phyloP scores from a whole-genome alignment of 352 stramenopile species.

The Pythium sukuiense region DNA sequence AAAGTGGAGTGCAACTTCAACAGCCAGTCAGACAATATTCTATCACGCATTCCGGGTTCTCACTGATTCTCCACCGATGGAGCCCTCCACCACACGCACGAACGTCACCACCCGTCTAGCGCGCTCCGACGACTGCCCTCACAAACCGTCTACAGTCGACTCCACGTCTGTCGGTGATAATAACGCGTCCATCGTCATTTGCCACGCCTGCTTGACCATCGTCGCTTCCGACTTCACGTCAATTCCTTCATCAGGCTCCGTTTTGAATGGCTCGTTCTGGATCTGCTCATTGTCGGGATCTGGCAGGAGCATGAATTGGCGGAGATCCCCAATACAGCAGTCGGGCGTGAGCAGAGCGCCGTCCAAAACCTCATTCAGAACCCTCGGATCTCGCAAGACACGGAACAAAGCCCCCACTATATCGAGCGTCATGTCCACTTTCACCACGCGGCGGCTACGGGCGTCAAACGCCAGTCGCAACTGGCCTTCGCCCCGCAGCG shows the following conservation, averaged over 20 bases:
- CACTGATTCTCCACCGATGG: too few relatives aligned
- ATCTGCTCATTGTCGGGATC: neutral
- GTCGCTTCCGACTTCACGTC: too few relatives aligned
- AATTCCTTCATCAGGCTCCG: neutral
- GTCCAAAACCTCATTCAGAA: neutral
- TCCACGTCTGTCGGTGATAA: neutral
- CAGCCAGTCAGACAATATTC: too few relatives aligned
- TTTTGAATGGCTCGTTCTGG: neutral
- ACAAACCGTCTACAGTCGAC: too few relatives aligned
- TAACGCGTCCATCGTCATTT: neutral
- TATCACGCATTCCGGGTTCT: too few relatives aligned
- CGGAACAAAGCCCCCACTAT: slow-evolving; percentile 6
- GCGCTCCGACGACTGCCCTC: too few relatives aligned
- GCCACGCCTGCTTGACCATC: neutral
- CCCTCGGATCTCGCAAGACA: neutral
- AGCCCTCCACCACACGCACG: too few relatives aligned
- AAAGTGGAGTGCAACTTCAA: too few relatives aligned
- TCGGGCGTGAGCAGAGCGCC: slow-evolving; percentile 11
- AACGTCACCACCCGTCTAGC: too few relatives aligned
- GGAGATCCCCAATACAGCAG: slow-evolving; percentile 10
- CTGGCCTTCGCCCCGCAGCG: neutral
- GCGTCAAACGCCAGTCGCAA: slow-evolving; percentile 9
- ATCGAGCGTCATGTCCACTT: slow-evolving; percentile 13
- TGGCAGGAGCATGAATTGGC: neutral
- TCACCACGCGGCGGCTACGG: neutral